These are phyloP conservation scores for Straminergon stramineum DNA, from an alignment of 225 moss, liverwort and hornwort species.

Conservation along the genomic window DNA sequence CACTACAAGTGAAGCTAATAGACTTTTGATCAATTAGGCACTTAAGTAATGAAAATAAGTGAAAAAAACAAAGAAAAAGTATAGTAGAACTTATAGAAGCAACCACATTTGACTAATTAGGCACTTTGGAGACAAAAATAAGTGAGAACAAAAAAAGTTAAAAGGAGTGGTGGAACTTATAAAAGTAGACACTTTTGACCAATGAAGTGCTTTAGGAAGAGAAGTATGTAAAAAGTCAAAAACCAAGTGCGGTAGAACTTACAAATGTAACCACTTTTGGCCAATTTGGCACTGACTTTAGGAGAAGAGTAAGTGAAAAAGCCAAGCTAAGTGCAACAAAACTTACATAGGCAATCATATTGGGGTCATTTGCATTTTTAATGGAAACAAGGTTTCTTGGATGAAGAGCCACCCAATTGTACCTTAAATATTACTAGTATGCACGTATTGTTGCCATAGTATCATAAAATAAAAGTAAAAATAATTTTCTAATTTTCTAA, in stretches of 20 bases:
- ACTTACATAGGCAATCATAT: background rate
- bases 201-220: background rate
- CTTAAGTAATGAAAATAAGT: background rate
- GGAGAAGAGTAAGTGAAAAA: background rate
- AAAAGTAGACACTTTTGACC: background rate
- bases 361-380: background rate
- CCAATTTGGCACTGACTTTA: background rate
- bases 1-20: background rate
- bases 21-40: background rate
- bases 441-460: no score
- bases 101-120: no score
- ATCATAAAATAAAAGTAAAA: no score
- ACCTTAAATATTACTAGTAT: no score
- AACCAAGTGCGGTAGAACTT: fast-evolving
- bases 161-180: background rate
- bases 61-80: background rate
- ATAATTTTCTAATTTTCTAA: no score
- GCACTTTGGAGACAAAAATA: fast-evolving
- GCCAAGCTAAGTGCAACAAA: background rate
- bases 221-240: background rate
- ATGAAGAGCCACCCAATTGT: background rate
- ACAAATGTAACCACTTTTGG: no score
- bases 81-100: background rate
- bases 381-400: background rate
- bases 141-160: background rate